A percentile compares a stretch with the other conserved stretches of the same genome.
Conservation (phyloP, 257 asterid genomes). For the Nyctanthes arbortristis region DNA sequence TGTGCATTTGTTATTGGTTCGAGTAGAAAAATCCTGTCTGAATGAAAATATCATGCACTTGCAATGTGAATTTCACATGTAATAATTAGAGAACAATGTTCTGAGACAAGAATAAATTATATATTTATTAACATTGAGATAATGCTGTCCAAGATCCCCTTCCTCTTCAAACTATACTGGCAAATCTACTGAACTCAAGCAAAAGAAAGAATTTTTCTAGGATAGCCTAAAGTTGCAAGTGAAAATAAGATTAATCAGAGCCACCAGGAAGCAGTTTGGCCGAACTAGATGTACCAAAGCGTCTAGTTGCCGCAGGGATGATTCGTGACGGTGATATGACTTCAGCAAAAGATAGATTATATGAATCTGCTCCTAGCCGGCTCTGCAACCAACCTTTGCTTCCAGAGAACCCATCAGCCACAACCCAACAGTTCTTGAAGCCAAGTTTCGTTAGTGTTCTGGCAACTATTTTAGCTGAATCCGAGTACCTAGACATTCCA, state of each 20-base stretch:
- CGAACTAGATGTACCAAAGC: conserved; percentile 57
- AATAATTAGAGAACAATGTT: too few relatives aligned
- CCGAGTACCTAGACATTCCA: conserved; percentile 65
- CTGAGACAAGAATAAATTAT: not conserved
- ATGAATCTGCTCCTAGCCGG: conserved; percentile 76
- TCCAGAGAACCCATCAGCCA: conserved; percentile 89
- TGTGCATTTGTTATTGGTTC: too few relatives aligned
- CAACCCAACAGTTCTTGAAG: conserved; percentile 79
- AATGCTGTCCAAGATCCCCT: not conserved
- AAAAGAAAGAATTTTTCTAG: not conserved
- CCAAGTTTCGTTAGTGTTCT: conserved; percentile 78
- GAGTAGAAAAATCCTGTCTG: too few relatives aligned
- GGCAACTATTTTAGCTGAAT: conserved; percentile 81
- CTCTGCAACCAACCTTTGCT: conserved; percentile 93
- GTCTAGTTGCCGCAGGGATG: conserved; percentile 56
- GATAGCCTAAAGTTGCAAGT: not conserved
- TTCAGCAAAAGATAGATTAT: conserved; percentile 66
- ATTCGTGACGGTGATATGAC: conserved; percentile 74
- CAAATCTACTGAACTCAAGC: not conserved
- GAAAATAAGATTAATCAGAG: conserved; percentile 43
- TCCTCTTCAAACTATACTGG: not conserved
- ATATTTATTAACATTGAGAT: not conserved
- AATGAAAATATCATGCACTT: too few relatives aligned
- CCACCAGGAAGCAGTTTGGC: conserved; percentile 76
- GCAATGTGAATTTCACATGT: too few relatives aligned